Evolutionary conservation across 2,329 filamentous ascomycete species (phyloP).

Genomic region (Juglanconis oblonga): DNA sequence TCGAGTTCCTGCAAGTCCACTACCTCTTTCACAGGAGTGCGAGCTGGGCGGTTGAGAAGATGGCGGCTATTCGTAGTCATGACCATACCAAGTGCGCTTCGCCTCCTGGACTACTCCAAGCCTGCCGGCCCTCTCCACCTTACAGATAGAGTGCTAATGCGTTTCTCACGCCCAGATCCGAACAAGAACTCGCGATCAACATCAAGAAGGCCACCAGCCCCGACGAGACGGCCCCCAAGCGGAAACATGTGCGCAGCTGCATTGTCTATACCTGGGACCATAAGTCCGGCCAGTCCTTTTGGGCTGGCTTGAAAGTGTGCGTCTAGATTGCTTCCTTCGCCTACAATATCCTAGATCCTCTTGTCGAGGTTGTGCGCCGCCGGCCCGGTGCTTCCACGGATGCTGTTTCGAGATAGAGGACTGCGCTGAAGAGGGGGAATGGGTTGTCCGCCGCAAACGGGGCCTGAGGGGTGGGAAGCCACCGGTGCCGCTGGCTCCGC

Average conservation of each 20-base stretch:
- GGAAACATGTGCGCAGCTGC: slow-evolving; percentile 95
- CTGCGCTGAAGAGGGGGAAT: neutral
- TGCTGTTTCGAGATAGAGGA: neutral
- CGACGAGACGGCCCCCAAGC: slow-evolving; percentile 67
- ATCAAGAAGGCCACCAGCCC: slow-evolving; percentile 68
- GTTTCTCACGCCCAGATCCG: slow-evolving; percentile 47
- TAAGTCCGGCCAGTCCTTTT: slow-evolving; percentile 91
- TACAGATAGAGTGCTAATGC: slow-evolving; percentile 18
- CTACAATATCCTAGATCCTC: neutral
- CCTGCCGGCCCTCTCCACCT: neutral
- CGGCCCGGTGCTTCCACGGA: neutral
- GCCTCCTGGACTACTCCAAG: neutral
- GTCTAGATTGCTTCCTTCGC: neutral
- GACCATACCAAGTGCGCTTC: slow-evolving; percentile 30
- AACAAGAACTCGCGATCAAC: slow-evolving; percentile 66
- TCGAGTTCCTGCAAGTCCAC: neutral
- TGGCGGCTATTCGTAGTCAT: slow-evolving; percentile 31
- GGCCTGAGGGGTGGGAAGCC: too few relatives aligned
- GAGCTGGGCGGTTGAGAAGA: slow-evolving; percentile 19
- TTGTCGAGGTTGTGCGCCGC: neutral
- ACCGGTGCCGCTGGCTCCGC: too few relatives aligned
- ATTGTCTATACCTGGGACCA: slow-evolving; percentile 99
- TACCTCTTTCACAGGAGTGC: neutral
- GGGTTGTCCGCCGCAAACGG: neutral
- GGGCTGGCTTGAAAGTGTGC: slow-evolving; percentile 97